phyloP scores from a whole-genome alignment of 1,139 yeast species.

The Yamadazyma friedrichii region DNA sequence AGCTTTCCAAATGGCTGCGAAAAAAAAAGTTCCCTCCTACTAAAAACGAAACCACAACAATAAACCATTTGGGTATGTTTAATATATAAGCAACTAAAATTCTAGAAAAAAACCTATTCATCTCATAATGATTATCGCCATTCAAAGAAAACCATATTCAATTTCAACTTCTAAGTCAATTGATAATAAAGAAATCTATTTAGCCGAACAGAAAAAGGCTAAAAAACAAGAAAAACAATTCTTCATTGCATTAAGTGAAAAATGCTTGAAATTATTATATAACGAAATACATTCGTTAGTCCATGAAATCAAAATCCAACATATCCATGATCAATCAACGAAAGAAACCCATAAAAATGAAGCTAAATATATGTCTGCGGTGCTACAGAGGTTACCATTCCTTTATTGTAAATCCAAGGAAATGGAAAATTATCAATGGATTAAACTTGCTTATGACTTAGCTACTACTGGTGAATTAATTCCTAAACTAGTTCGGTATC shows the following conservation, averaged over 20 bases:
- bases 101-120: not conserved
- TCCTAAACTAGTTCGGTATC: conserved; percentile 17
- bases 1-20: conserved; percentile 2
- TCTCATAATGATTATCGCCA: not conserved
- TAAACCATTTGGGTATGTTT: not conserved
- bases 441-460: conserved; percentile 17
- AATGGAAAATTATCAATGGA: conserved; percentile 17
- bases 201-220: not conserved
- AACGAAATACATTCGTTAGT: conserved; percentile 1
- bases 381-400: conserved; percentile 16
- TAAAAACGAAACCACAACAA: too few relatives aligned
- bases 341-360: conserved; percentile 5
- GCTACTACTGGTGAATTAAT: conserved; percentile 13
- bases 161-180: not conserved
- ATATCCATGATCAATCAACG: not conserved
- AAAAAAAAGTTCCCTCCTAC: not conserved
- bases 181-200: not conserved
- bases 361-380: conserved; percentile 9
- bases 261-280: not conserved
- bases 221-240: not conserved
- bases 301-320: conserved; percentile 3
- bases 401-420: conserved; percentile 13
- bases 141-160: not conserved
- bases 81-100: not conserved
- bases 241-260: not conserved